A percentile compares a stretch with the other conserved stretches of the same genome.
Evolutionary conservation across 176 grass and related monocot species (phyloP).

Genomic region (Rhynchospora pubera): DNA sequence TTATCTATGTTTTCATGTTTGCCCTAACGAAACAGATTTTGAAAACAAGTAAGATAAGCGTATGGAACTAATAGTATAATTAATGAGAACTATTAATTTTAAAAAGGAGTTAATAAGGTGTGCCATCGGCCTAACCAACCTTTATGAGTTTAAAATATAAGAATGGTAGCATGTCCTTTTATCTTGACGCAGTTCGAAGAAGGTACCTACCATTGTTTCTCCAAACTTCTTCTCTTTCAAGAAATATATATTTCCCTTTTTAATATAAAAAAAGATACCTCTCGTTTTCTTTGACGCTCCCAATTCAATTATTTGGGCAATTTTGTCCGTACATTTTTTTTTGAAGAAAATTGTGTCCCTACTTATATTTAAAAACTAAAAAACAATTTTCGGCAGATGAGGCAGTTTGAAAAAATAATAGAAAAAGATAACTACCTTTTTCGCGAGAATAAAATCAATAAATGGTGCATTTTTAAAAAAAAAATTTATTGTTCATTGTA

Average conservation of each 20-base stretch:
- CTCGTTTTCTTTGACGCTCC: background rate
- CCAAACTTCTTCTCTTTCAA: background rate
- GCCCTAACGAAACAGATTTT: background rate
- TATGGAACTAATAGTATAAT: background rate
- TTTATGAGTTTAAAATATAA: background rate
- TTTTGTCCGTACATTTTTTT: background rate
- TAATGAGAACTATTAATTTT: background rate
- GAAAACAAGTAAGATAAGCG: background rate
- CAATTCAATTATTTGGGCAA: background rate
- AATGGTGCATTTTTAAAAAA: too few relatives aligned
- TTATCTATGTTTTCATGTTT: background rate
- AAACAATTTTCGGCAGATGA: too few relatives aligned
- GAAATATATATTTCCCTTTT: background rate
- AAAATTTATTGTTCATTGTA: too few relatives aligned
- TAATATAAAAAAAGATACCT: background rate
- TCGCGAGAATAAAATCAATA: too few relatives aligned
- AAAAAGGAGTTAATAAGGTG: background rate
- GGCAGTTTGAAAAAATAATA: too few relatives aligned
- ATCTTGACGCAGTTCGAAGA: background rate
- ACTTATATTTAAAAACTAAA: too few relatives aligned
- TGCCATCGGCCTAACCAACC: background rate
- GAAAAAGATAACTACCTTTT: too few relatives aligned
- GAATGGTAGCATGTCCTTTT: conserved; percentile 9
- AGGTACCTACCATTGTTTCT: background rate
- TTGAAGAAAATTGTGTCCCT: background rate